Percentiles rank a stretch among this genome's conserved stretches.
phyloP scores from a whole-genome alignment of 2,329 filamentous ascomycete genomes.

The Fusarium setosum region DNA sequence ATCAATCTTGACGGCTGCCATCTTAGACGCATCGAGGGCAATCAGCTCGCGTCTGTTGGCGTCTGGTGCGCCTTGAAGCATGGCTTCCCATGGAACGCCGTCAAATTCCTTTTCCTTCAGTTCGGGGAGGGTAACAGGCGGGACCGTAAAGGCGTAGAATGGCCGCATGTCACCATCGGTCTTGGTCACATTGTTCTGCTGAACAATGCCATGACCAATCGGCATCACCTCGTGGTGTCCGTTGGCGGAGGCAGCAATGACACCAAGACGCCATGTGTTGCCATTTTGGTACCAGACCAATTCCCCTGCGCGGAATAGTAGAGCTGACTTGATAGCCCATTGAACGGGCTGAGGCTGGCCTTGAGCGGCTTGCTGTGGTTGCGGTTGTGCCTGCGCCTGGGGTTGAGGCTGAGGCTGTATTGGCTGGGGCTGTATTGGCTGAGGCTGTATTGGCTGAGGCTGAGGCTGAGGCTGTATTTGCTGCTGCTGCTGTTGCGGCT shows the following conservation, averaged over 20 bases:
- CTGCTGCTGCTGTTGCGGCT: conserved; percentile 20
- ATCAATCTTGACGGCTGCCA: conserved; percentile 61
- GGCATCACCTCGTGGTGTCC: conserved; percentile 53
- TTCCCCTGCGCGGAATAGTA: conserved; percentile 61
- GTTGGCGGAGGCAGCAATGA: conserved; percentile 51
- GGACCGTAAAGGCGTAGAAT: conserved; percentile 64
- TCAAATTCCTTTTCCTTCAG: conserved; percentile 55
- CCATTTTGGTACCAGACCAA: conserved; percentile 63
- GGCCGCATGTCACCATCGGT: conserved; percentile 57
- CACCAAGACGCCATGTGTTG: conserved; percentile 60
- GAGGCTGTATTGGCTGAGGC: conserved; percentile 30
- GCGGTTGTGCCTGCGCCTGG: conserved; percentile 25
- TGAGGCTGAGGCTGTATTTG: conserved; percentile 31
- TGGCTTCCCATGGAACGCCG: conserved; percentile 55
- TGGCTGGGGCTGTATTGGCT: conserved; percentile 17
- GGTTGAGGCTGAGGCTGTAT: conserved; percentile 14
- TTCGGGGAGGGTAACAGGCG: conserved; percentile 52
- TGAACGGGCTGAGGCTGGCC: conserved; percentile 31
- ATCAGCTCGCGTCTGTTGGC: conserved; percentile 54
- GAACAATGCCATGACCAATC: conserved; percentile 52
- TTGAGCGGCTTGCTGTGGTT: conserved; percentile 34
- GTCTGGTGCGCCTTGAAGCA: conserved; percentile 50
- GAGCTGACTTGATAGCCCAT: conserved; percentile 49
- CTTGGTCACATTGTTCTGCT: conserved; percentile 53
- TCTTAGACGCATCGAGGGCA: conserved; percentile 62